Evolutionary conservation across 83 land plant species (phyloP).

Genomic region (Picea abies): DNA sequence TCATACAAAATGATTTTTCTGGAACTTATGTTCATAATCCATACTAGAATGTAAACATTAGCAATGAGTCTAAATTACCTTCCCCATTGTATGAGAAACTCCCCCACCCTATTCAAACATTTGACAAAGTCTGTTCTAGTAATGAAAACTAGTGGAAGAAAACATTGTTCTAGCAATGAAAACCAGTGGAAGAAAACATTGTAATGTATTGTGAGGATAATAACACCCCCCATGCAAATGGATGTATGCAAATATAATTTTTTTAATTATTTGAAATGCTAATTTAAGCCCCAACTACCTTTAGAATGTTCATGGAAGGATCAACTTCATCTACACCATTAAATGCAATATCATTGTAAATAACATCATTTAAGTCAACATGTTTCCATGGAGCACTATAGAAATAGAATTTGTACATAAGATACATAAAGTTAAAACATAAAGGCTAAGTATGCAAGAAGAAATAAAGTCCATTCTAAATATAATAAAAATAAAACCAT

Average conservation of each 20-base stretch:
- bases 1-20: not conserved
- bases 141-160: not conserved
- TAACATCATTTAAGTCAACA: no score
- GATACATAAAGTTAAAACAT: no score
- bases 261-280: not conserved
- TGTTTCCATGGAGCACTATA: no score
- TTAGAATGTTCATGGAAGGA: conserved; percentile 44
- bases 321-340: no score
- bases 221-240: not conserved
- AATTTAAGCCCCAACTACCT: conserved; percentile 22
- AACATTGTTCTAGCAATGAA: not conserved
- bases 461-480: not conserved
- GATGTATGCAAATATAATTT: no score
- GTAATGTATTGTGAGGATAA: not conserved
- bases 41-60: not conserved
- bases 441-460: no score
- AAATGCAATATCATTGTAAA: no score
- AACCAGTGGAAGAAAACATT: not conserved
- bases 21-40: not conserved
- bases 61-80: conserved; percentile 30
- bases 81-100: conserved; percentile 68
- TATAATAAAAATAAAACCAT: not conserved
- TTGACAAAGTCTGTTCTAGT: not conserved
- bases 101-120: conserved; percentile 49
- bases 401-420: no score